Base-by-base conservation (phyloP, 139 green algal genomes). In the Cymbomonas tetramitiformis region DNA sequence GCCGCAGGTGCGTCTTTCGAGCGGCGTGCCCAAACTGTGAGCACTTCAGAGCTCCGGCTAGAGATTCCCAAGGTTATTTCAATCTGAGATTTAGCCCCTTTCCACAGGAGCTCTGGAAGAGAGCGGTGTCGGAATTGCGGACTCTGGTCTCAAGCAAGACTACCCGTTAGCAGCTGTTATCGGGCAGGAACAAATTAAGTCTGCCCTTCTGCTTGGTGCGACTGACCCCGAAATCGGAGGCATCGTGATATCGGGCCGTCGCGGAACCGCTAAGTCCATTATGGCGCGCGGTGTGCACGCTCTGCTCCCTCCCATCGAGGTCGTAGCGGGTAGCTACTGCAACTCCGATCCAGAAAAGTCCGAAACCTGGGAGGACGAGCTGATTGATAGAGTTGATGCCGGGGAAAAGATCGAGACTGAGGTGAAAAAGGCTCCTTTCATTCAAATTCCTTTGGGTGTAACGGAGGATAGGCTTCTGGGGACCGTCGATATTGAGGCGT, bases 401-500 rank as follows among this genome's bases (percentile, higher is more conserved):
- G 43, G 51, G 19, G 56, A 70, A 12, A 46, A 57, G 24, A 23
- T 68, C 25, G 38, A 61, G 24, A 68, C 60, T 7, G 21, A 23
- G 21, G 52, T 68, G 30, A 23, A 70, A 1, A 70, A 82, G 15
- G 78, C 86, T 1, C 88, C 88, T 1, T 96, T 95, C 71, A 81
- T 96, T 24, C 92, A 98, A 72, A 90, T 99, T 41, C 91, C 91
- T 1, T 78, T 99, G 46, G 91, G 91, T 0, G 87, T 99, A 10
- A 99, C 91, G 1, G 91, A 99, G 77, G 91, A 99, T 71, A 73
- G 91, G 0, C 76, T 99, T 46, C 82, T 99, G 57, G 91, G 91
- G 51, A 96, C 92, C 1, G 91, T 99, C 15, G 91, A 99, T 72
- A 94, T 99, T 52, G 91, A 99, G 71, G 85, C 85, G 26, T 95